These are phyloP conservation scores for Gyrodon lividus DNA, from an alignment of 768 basidiomycete species.

Conservation along the genomic window DNA sequence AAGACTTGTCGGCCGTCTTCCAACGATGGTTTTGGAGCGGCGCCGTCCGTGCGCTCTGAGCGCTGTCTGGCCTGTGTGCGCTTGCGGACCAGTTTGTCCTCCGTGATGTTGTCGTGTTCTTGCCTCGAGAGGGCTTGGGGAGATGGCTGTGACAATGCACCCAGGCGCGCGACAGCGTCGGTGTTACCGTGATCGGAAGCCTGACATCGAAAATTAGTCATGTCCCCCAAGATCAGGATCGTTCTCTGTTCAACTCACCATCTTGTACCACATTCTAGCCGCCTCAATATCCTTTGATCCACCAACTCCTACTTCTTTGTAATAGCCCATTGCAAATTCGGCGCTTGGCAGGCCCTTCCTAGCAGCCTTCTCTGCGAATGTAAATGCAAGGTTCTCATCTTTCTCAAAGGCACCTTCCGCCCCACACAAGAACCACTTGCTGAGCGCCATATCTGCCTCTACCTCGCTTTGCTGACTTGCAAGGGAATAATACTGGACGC, in stretches of 20 bases:
- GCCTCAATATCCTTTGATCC: slow-evolving; percentile 57
- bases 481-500: slow-evolving; percentile 85
- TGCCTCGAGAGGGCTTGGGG: slow-evolving; percentile 69
- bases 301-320: slow-evolving; percentile 89
- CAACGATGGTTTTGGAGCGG: slow-evolving; percentile 11
- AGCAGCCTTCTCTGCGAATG: slow-evolving; percentile 88
- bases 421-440: slow-evolving; percentile 97
- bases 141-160: slow-evolving; percentile 59
- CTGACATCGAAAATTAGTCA: slow-evolving; percentile 33
- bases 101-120: slow-evolving; percentile 79
- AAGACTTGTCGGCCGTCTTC: slow-evolving; percentile 47
- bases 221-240: background rate
- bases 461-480: slow-evolving; percentile 84
- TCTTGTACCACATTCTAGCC: slow-evolving; percentile 77
- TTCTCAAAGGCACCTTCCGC: slow-evolving; percentile 76
- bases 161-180: slow-evolving; percentile 75
- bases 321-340: slow-evolving; percentile 96
- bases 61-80: slow-evolving; percentile 72
- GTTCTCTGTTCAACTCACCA: slow-evolving; percentile 36
- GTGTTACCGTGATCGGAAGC: slow-evolving; percentile 76
- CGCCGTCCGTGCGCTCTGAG: slow-evolving; percentile 32
- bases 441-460: slow-evolving; percentile 95
- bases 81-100: slow-evolving; percentile 77
- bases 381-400: slow-evolving; percentile 81
- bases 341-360: slow-evolving; percentile 73